These are phyloP conservation scores for Auricularia sp. DNA, from an alignment of 768 basidiomycete genomes.

Conservation along the genomic window DNA sequence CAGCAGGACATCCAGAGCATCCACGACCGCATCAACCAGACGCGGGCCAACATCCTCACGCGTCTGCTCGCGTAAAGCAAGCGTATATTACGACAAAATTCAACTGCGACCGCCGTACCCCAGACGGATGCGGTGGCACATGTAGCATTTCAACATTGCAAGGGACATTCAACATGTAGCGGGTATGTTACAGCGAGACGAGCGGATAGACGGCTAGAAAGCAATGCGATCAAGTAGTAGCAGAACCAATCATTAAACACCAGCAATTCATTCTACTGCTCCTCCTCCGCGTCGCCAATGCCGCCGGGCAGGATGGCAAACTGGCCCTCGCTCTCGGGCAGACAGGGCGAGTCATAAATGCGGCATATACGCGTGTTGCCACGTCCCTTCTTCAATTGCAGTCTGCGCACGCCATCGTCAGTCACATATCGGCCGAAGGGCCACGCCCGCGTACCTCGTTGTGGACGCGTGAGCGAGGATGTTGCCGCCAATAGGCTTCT, in stretches of 20 bases:
- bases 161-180: neutral
- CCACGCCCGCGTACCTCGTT: conserved; percentile 52
- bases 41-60: conserved; percentile 82
- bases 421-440: conserved; percentile 1
- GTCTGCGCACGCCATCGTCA: conserved; percentile 27
- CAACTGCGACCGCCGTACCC: neutral
- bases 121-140: neutral
- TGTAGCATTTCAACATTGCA: neutral
- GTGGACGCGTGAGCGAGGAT: conserved; percentile 99
- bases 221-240: neutral
- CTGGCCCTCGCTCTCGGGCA: conserved; percentile 91
- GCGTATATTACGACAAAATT: neutral
- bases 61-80: conserved; percentile 52
- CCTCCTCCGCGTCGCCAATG: conserved; percentile 91
- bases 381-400: conserved; percentile 87
- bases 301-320: conserved; percentile 90
- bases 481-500: conserved; percentile 98
- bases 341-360: conserved; percentile 95
- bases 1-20: conserved; percentile 67
- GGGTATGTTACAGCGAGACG: neutral
- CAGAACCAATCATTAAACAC: neutral
- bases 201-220: neutral
- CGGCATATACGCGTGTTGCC: conserved; percentile 90
- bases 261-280: conserved; percentile 19
- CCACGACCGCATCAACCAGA: conserved; percentile 65